Conservation (phyloP, 805 yeast genomes). For the Suhomyces vadensis region DNA sequence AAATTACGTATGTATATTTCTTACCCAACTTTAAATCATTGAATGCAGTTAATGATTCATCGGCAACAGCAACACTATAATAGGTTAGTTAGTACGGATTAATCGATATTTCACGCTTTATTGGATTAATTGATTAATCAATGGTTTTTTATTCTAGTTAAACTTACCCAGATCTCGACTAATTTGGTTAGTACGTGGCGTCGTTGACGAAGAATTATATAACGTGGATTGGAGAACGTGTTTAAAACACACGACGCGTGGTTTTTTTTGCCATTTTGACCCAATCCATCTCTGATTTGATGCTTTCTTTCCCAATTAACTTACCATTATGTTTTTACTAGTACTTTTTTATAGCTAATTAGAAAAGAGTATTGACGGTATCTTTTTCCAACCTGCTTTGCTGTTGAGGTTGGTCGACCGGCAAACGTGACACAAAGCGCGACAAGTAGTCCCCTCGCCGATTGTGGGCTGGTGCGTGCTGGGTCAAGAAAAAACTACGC, state of each 20-base stretch:
- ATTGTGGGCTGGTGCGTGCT: neutral
- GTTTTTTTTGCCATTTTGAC: neutral
- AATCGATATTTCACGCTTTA: no score
- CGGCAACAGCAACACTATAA: conserved; percentile 50
- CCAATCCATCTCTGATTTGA: neutral
- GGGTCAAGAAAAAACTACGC: neutral
- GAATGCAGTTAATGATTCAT: conserved; percentile 91
- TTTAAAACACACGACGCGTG: no score
- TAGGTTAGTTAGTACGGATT: conserved; percentile 23
- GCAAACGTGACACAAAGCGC: conserved; percentile 5
- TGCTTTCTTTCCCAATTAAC: neutral
- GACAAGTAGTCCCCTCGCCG: conserved; percentile 2
- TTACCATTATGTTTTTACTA: conserved; percentile 7
- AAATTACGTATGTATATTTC: conserved; percentile 81
- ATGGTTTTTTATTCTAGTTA: no score
- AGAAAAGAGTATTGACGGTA: conserved; percentile 5
- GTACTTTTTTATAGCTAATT: neutral
- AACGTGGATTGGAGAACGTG: neutral
- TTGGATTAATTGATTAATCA: no score
- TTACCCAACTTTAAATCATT: conserved; percentile 94
- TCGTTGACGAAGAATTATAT: neutral
- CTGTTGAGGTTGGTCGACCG: conserved; percentile 4
- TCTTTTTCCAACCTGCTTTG: conserved; percentile 7
- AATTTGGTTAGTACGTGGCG: conserved; percentile 13
- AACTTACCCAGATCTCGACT: conserved; percentile 21